Evolutionary conservation across 371 early-diverging fungal species (phyloP).

Genomic region (Mortierella sp.): DNA sequence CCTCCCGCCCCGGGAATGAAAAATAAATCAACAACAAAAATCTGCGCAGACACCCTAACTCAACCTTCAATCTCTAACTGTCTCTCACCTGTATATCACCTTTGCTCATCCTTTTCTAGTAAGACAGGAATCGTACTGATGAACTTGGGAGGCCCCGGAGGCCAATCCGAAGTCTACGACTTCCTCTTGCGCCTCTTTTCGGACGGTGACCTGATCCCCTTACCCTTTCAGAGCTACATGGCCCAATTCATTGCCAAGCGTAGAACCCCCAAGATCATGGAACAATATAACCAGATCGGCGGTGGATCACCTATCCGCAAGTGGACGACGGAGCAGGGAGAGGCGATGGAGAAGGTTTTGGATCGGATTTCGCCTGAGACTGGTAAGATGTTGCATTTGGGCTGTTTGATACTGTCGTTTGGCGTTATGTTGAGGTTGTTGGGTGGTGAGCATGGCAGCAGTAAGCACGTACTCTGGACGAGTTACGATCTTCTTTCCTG

Average conservation of each 20-base stretch:
- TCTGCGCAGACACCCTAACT: background rate
- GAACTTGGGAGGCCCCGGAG: slow-evolving; percentile 95
- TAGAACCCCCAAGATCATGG: slow-evolving; percentile 88
- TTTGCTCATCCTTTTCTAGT: slow-evolving; percentile 1
- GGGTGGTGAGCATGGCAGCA: too few species aligned
- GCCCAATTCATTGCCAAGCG: slow-evolving; percentile 88
- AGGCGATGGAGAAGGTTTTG: slow-evolving; percentile 80
- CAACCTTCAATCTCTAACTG: background rate
- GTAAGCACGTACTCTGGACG: background rate
- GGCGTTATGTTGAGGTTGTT: background rate
- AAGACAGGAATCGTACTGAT: slow-evolving; percentile 88
- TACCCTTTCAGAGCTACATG: slow-evolving; percentile 84
- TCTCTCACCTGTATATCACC: background rate
- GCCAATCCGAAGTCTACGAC: slow-evolving; percentile 80
- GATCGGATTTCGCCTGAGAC: slow-evolving; percentile 85
- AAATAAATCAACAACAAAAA: too few species aligned
- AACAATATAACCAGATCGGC: slow-evolving; percentile 94
- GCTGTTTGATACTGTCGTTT: background rate
- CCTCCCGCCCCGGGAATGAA: background rate
- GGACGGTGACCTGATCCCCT: slow-evolving; percentile 94
- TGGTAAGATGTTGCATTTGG: slow-evolving; percentile 63
- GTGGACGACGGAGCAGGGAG: slow-evolving; percentile 93
- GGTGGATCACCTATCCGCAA: slow-evolving; percentile 93
- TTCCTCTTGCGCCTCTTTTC: slow-evolving; percentile 91
- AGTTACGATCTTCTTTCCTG: background rate